A percentile compares a stretch with the other conserved stretches of the same genome.
phyloP scores from a whole-genome alignment of 352 stramenopile species.

The Phytophthora sp. region DNA sequence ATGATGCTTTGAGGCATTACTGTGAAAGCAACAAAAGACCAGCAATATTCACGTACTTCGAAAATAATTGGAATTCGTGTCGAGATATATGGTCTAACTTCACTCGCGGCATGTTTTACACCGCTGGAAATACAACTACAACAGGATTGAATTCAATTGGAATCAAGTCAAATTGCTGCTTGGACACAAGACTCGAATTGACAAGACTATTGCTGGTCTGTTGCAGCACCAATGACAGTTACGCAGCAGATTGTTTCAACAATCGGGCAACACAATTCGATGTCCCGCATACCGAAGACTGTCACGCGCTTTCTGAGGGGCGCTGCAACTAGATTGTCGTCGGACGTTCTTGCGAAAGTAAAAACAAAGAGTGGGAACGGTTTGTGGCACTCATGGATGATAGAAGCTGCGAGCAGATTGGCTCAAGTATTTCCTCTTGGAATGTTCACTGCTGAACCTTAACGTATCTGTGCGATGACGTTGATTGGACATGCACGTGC shows the following conservation, averaged over 20 bases:
- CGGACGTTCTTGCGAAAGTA: not conserved
- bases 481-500: not conserved
- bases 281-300: not conserved
- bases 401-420: too few species aligned
- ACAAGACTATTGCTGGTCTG: not conserved
- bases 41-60: not conserved
- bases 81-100: not conserved
- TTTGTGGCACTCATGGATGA: not conserved
- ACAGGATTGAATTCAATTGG: not conserved
- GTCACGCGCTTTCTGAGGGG: not conserved
- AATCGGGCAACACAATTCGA: not conserved
- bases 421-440: too few species aligned
- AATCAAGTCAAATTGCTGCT: not conserved
- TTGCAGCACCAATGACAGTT: not conserved
- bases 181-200: not conserved
- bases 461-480: not conserved
- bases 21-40: too few species aligned
- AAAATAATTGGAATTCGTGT: not conserved
- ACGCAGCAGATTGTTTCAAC: not conserved
- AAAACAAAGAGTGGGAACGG: not conserved
- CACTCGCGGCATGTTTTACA: not conserved
- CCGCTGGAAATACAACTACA: not conserved
- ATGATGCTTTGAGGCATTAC: too few species aligned
- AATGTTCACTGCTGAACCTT: too few species aligned
- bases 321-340: not conserved